Percentiles rank a stretch among this genome's conserved stretches.
Evolutionary conservation across 1,284 basidiomycete genomes (phyloP).

Genomic region (Singerocomus rubriflavus): DNA sequence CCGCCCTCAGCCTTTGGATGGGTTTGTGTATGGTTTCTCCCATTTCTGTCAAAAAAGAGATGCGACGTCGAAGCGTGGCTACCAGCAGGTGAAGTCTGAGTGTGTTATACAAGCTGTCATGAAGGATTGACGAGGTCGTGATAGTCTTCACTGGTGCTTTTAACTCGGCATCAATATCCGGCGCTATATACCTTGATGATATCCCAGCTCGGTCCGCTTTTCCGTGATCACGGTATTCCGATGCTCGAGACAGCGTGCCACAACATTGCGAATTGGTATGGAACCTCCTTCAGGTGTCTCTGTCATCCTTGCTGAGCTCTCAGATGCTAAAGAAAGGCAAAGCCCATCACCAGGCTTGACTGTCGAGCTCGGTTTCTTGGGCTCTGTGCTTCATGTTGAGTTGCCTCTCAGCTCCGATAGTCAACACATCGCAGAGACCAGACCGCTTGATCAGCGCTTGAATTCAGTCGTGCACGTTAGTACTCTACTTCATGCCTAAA

Average conservation of each 20-base stretch:
- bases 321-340: slow-evolving; percentile 61
- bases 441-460: slow-evolving; percentile 46
- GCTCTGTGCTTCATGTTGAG: slow-evolving; percentile 68
- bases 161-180: slow-evolving; percentile 83
- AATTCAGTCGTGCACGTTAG: slow-evolving; percentile 47
- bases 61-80: slow-evolving; percentile 72
- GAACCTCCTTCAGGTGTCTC: background rate
- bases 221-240: slow-evolving; percentile 69
- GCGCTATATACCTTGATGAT: slow-evolving; percentile 75
- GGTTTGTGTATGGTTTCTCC: slow-evolving; percentile 81
- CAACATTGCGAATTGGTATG: slow-evolving; percentile 83
- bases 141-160: slow-evolving; percentile 82
- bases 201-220: slow-evolving; percentile 72
- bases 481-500: background rate
- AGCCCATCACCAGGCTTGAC: slow-evolving; percentile 60
- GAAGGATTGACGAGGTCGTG: slow-evolving; percentile 11
- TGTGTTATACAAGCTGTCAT: background rate
- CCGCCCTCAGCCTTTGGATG: slow-evolving; percentile 48
- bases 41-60: slow-evolving; percentile 79
- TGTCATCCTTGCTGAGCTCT: slow-evolving; percentile 10
- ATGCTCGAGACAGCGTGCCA: slow-evolving; percentile 86
- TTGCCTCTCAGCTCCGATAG: slow-evolving; percentile 69
- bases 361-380: slow-evolving; percentile 79
- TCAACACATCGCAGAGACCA: slow-evolving; percentile 64
- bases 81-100: slow-evolving; percentile 64